Percentiles rank a stretch among this genome's conserved stretches.
phyloP scores from a whole-genome alignment of 1,284 basidiomycete species.

The Sanghuangporus sanghuang region DNA sequence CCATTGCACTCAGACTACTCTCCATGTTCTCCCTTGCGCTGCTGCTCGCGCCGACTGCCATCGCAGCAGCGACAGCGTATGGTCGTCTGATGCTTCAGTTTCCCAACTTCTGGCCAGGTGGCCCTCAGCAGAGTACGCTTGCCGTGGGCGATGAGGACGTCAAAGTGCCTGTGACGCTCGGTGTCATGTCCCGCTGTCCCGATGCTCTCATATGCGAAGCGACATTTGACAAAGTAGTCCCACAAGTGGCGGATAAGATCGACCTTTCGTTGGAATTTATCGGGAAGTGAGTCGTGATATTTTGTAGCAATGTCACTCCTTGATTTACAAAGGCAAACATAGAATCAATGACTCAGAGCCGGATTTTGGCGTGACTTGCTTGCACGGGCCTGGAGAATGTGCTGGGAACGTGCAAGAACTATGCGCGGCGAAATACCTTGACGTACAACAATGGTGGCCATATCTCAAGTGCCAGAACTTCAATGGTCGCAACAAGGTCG shows the following conservation, averaged over 20 bases:
- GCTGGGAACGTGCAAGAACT: constrained; percentile 86
- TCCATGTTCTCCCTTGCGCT: constrained; percentile 6
- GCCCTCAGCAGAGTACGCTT: not conserved
- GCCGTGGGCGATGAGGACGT: constrained; percentile 10
- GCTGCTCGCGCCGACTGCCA: not conserved
- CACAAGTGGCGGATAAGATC: constrained; percentile 58
- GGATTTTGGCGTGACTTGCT: constrained; percentile 69
- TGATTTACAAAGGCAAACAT: constrained; percentile 18
- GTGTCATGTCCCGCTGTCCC: constrained; percentile 76
- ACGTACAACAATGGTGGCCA: constrained; percentile 59
- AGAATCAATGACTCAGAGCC: constrained; percentile 63
- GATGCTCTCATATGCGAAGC: constrained; percentile 76
- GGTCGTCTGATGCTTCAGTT: constrained; percentile 16
- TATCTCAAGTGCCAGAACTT: constrained; percentile 76
- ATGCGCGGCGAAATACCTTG: constrained; percentile 61
- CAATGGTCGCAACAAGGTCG: constrained; percentile 59
- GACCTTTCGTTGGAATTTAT: constrained; percentile 70
- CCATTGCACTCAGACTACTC: constrained; percentile 1
- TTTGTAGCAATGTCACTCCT: not conserved
- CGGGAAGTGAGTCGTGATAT: constrained; percentile 51
- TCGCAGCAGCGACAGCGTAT: constrained; percentile 5
- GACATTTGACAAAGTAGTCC: constrained; percentile 70
- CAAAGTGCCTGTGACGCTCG: constrained; percentile 43
- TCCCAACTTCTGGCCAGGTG: constrained; percentile 5
- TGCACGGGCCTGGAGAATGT: constrained; percentile 76